Evolutionary conservation across 108 stramenopile genomes (phyloP).

Genomic region (Poteriospumella lacustris): DNA sequence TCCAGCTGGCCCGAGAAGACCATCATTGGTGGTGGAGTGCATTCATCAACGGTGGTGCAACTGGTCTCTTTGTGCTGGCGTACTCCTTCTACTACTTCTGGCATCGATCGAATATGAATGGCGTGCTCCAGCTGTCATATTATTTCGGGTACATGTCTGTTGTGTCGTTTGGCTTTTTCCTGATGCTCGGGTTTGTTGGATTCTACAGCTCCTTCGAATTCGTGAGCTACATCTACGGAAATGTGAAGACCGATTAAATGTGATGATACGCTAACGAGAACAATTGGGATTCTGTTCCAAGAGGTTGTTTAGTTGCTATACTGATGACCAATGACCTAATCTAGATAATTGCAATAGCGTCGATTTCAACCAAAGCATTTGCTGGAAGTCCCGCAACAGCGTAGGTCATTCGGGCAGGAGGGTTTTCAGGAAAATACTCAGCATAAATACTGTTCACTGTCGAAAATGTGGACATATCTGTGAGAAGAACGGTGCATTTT

Average conservation of each 20-base stretch:
- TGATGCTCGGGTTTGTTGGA: constrained; percentile 90
- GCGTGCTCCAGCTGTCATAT: constrained; percentile 81
- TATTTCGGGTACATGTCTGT: constrained; percentile 98
- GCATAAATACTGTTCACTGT: constrained; percentile 56
- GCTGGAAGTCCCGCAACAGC: constrained; percentile 57
- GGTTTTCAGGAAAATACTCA: constrained; percentile 54
- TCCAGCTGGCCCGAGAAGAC: constrained; percentile 93
- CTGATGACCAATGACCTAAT: neutral
- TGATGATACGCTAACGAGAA: neutral
- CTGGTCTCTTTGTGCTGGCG: constrained; percentile 83
- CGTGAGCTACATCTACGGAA: constrained; percentile 86
- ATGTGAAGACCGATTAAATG: constrained; percentile 86
- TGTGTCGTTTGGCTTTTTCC: constrained; percentile 80
- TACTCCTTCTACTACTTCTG: constrained; percentile 95
- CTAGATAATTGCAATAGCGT: constrained; percentile 41
- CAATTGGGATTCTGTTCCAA: neutral
- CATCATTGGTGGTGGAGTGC: constrained; percentile 98
- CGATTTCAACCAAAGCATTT: constrained; percentile 58
- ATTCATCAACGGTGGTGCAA: constrained; percentile 87
- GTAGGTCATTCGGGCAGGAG: constrained; percentile 51
- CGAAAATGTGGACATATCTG: constrained; percentile 48
- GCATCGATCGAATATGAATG: constrained; percentile 85
- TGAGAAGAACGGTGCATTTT: constrained; percentile 56
- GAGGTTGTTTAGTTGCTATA: neutral
- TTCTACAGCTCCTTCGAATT: constrained; percentile 85